Percentiles rank a stretch among this genome's conserved stretches.
Conservation (phyloP, 768 basidiomycete genomes). For the Leccinellum rugosiceps region DNA sequence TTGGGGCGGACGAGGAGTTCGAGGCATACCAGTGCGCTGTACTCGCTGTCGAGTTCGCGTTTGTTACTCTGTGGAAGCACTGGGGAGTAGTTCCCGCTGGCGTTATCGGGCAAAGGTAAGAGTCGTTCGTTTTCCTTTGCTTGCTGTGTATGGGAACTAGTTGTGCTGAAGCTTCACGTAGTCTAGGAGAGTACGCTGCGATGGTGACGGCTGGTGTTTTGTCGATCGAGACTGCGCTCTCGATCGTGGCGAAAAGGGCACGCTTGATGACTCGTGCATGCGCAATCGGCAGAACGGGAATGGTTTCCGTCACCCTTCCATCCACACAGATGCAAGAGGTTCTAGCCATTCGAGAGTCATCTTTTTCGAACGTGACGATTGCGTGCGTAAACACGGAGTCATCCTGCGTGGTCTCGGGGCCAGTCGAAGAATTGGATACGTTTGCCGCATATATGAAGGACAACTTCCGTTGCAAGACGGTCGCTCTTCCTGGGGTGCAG, state of each 20-base stretch:
- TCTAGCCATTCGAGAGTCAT: constrained; percentile 28
- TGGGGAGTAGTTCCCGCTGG: constrained; percentile 65
- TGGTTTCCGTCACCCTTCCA: constrained; percentile 54
- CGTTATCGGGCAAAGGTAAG: constrained; percentile 72
- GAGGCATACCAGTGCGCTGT: constrained; percentile 52
- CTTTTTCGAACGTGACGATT: constrained; percentile 41
- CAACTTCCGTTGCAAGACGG: constrained; percentile 35
- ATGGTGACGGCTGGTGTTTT: constrained; percentile 62
- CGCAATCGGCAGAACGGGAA: constrained; percentile 44
- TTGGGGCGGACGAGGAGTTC: constrained; percentile 35
- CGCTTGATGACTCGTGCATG: constrained; percentile 55
- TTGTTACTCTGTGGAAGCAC: constrained; percentile 61
- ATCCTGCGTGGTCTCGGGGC: constrained; percentile 61
- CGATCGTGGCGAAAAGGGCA: constrained; percentile 54
- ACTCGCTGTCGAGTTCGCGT: constrained; percentile 60
- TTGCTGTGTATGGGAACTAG: not conserved
- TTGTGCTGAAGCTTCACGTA: constrained; percentile 25
- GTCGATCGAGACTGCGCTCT: constrained; percentile 52
- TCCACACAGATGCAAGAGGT: constrained; percentile 33
- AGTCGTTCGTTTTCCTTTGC: constrained; percentile 10
- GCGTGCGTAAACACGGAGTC: constrained; percentile 62
- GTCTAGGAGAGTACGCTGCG: constrained; percentile 75
- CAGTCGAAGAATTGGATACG: constrained; percentile 37
- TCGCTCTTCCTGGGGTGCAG: constrained; percentile 45
- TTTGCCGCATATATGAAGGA: constrained; percentile 43